Evolutionary conservation across 768 basidiomycete genomes (phyloP).

Genomic region (Panaeolus papilionaceus): DNA sequence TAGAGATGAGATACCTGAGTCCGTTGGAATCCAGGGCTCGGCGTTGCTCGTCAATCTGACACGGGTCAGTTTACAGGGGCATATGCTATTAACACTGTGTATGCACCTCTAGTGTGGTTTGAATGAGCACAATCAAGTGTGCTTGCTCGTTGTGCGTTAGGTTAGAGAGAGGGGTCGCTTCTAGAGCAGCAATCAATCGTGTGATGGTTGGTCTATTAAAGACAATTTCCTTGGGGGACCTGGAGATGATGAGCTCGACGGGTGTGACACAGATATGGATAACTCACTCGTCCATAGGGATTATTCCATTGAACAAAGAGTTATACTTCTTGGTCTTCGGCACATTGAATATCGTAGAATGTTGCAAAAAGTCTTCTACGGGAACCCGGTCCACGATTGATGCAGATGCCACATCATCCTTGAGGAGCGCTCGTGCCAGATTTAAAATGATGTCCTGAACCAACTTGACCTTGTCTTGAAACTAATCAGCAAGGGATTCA

Average conservation of each 20-base stretch:
- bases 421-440: slow-evolving; percentile 52
- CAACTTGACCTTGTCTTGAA: slow-evolving; percentile 78
- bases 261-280: slow-evolving; percentile 22
- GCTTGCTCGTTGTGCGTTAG: slow-evolving; percentile 83
- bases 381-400: slow-evolving; percentile 51
- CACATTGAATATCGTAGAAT: slow-evolving; percentile 18
- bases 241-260: neutral
- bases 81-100: neutral
- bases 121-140: slow-evolving; percentile 82
- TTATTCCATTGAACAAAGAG: slow-evolving; percentile 57
- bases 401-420: slow-evolving; percentile 24
- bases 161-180: slow-evolving; percentile 68
- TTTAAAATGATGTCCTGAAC: slow-evolving; percentile 84
- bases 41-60: slow-evolving; percentile 86
- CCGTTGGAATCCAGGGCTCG: slow-evolving; percentile 94
- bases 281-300: slow-evolving; percentile 48
- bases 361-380: slow-evolving; percentile 59
- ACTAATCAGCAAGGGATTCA: slow-evolving; percentile 12
- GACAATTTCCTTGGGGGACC: slow-evolving; percentile 55
- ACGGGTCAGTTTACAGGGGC: slow-evolving; percentile 10
- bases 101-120: slow-evolving; percentile 83
- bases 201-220: slow-evolving; percentile 69
- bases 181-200: slow-evolving; percentile 67
- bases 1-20: slow-evolving; percentile 89
- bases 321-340: slow-evolving; percentile 49